Base-by-base conservation (phyloP, 495 filamentous ascomycete species). In the Cercophora sp. region DNA sequence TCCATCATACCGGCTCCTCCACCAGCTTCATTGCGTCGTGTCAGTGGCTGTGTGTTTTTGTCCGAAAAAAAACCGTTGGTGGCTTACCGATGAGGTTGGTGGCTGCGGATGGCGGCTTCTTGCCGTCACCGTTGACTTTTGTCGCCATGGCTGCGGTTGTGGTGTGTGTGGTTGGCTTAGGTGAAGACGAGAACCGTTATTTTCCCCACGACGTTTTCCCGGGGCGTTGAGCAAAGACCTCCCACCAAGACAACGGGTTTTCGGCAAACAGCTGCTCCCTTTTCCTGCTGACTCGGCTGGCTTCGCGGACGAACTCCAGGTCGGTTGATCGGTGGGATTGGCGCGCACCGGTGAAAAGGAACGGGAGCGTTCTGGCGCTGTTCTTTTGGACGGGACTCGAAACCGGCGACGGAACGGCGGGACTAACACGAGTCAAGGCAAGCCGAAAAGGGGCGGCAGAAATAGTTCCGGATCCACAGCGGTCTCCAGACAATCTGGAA, bases 1-100 rank as follows among this genome's bases (percentile, higher is more conserved):
- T 99, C 94, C 88, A 96, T 97, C 89, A 97, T 96, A 65, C 94
- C 94, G 47, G 94, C 94, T 64, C 89, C 91, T 66, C 94, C 94
- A 66, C 94, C 94, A 73, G 94, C 93, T 97, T 63, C 24, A 49
- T 2, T 32, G 27, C 10, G 39, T 29, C 37, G 11, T 35, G 52
- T 66, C 48, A 66, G 58, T 36, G 48, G 8, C 18, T 11, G 2
- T 4, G 1, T 13, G 10, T n/a, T 8, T 22, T 57, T 39, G 29
- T n/a, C n/a, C n/a, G n/a, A n/a, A n/a, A n/a, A n/a, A n/a, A n/a
- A n/a, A n/a, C n/a, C n/a, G n/a, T n/a, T n/a, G 40, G 22, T 8
- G 6, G 48, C 75, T 64, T 79, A 95, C 92, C 92, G 65, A 98
- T 96, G 53, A 98, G 70, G 67, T 97, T 96, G 11, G 89, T 92